phyloP scores from a whole-genome alignment of 441 rosid genomes.

The Erodium moschatum region DNA sequence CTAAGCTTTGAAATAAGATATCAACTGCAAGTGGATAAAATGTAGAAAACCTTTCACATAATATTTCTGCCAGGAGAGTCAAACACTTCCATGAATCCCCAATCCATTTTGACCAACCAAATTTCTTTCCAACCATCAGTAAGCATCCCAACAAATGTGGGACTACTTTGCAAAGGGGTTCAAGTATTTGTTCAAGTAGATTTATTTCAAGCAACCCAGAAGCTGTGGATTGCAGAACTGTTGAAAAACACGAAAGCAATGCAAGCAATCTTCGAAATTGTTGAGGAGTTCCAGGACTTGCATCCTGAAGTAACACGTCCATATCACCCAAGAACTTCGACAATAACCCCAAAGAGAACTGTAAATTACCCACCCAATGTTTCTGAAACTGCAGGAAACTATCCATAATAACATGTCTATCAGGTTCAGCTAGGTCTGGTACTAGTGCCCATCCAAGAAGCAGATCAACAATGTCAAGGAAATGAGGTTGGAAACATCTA shows the following conservation, averaged over 20 bases:
- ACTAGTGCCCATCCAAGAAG: conserved; percentile 97
- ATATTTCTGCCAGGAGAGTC: conserved; percentile 94
- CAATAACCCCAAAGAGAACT: conserved; percentile 74
- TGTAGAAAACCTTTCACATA: conserved; percentile 64
- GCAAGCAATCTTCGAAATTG: conserved; percentile 84
- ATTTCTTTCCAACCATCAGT: conserved; percentile 71
- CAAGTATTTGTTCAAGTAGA: conserved; percentile 70
- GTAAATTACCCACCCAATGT: conserved; percentile 86
- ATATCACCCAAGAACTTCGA: conserved; percentile 84
- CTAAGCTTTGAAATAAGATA: conserved; percentile 72
- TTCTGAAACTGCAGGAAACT: conserved; percentile 93
- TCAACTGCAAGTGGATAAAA: conserved; percentile 66
- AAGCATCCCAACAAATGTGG: conserved; percentile 71
- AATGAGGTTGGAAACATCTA: conserved; percentile 80
- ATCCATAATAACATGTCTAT: conserved; percentile 70
- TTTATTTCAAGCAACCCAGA: conserved; percentile 89
- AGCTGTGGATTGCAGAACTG: conserved; percentile 84
- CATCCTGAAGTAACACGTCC: conserved; percentile 84
- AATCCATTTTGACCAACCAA: conserved; percentile 93
- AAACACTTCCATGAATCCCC: conserved; percentile 84
- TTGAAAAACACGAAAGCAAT: conserved; percentile 84
- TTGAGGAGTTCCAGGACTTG: conserved; percentile 60
- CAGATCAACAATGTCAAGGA: conserved; percentile 82
- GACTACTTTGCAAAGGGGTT: conserved; percentile 67
- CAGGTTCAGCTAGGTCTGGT: conserved; percentile 73